Percentiles rank a stretch among this genome's conserved stretches.
Conservation (phyloP, 78 protist species). For the Trichosphaerium sp. region DNA sequence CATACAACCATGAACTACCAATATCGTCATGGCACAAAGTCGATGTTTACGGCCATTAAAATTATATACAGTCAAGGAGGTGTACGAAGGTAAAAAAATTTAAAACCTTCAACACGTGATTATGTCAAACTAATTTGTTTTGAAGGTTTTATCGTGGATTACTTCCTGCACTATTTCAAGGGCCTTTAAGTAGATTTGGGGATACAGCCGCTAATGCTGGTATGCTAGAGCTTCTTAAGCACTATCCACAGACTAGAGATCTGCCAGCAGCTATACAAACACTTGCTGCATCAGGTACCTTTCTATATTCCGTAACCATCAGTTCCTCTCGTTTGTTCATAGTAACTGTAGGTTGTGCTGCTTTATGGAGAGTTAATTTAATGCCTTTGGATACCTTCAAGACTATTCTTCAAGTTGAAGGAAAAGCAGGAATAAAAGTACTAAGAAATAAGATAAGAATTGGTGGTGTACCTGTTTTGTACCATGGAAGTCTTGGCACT, state of each 20-base stretch:
- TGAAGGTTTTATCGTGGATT: slow-evolving; percentile 68
- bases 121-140: no score
- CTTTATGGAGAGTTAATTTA: slow-evolving; percentile 44
- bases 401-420: slow-evolving; percentile 45
- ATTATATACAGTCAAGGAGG: no score
- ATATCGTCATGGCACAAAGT: no score
- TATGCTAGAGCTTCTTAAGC: slow-evolving; percentile 49
- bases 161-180: slow-evolving; percentile 55
- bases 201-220: slow-evolving; percentile 81
- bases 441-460: neutral
- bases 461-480: slow-evolving; percentile 32
- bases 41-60: no score
- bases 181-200: slow-evolving; percentile 52
- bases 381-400: slow-evolving; percentile 71
- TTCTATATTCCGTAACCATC: no score
- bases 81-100: no score
- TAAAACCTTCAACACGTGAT: no score
- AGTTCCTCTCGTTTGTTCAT: no score
- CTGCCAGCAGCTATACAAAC: slow-evolving; percentile 62
- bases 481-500: slow-evolving; percentile 57
- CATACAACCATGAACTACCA: slow-evolving; percentile 59
- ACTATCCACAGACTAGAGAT: slow-evolving; percentile 17
- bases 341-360: no score
- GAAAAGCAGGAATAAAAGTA: slow-evolving; percentile 5
- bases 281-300: slow-evolving; percentile 36